Percentiles rank a stretch among this genome's conserved stretches.
Evolutionary conservation across 495 filamentous ascomycete species (phyloP).

Genomic region (Darksidea phi): DNA sequence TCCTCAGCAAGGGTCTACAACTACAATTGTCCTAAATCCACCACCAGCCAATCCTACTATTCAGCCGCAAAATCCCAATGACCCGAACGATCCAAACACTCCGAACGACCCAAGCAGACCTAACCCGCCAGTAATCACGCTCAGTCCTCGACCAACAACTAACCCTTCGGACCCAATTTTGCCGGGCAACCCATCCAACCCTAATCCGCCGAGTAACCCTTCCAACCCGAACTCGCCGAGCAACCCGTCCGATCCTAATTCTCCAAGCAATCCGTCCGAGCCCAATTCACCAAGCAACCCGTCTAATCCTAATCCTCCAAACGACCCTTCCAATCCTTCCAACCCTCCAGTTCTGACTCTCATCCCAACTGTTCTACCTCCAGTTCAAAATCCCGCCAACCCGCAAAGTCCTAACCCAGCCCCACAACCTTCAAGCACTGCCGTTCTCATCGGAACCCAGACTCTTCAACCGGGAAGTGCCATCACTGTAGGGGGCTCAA

Average conservation of each 20-base stretch:
- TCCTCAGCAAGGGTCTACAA: slow-evolving; percentile 6
- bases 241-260: too few species aligned
- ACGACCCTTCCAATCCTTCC: too few species aligned
- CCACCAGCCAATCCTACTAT: not conserved
- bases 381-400: not conserved
- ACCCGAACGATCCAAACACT: not conserved
- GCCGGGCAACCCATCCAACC: not conserved
- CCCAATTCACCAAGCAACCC: too few species aligned
- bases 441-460: slow-evolving; percentile 15
- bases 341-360: not conserved
- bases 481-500: slow-evolving; percentile 13
- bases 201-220: not conserved
- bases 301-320: too few species aligned
- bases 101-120: not conserved
- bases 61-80: too few species aligned
- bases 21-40: slow-evolving; percentile 2
- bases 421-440: not conserved
- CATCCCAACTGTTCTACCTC: not conserved
- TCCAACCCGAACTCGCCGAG: not conserved
- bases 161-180: too few species aligned
- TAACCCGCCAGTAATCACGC: slow-evolving; percentile 6
- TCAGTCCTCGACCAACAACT: not conserved
- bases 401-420: not conserved
- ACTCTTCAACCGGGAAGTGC: slow-evolving; percentile 7
- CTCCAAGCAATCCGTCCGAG: too few species aligned